phyloP scores from a whole-genome alignment of 768 basidiomycete genomes.

The Trametes punicea region DNA sequence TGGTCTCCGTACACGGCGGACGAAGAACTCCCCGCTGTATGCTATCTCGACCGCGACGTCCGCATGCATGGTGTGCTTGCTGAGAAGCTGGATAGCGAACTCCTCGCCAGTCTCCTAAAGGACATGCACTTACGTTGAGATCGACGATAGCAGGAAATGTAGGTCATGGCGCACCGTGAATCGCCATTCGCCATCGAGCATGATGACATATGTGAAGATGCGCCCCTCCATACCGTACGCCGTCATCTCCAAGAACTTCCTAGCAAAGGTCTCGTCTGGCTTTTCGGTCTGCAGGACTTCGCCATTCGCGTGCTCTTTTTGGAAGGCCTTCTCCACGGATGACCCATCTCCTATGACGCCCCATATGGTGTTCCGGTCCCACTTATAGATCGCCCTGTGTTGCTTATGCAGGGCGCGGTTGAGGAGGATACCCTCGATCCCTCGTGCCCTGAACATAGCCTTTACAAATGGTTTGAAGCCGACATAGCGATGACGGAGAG shows the following conservation, averaged over 20 bases:
- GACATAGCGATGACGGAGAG: slow-evolving; percentile 35
- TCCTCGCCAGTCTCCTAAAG: slow-evolving; percentile 41
- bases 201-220: slow-evolving; percentile 45
- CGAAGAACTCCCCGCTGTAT: slow-evolving; percentile 42
- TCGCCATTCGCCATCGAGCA: slow-evolving; percentile 40
- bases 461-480: slow-evolving; percentile 41
- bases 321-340: background rate
- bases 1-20: slow-evolving; percentile 25
- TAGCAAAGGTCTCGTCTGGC: slow-evolving; percentile 27
- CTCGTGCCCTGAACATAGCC: slow-evolving; percentile 38
- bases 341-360: slow-evolving; percentile 29
- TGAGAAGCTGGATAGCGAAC: slow-evolving; percentile 40
- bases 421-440: slow-evolving; percentile 37
- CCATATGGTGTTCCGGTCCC: slow-evolving; percentile 35
- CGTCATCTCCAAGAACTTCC: slow-evolving; percentile 40
- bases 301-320: background rate
- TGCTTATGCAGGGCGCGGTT: slow-evolving; percentile 39
- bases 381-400: slow-evolving; percentile 39
- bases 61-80: slow-evolving; percentile 47
- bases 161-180: slow-evolving; percentile 32
- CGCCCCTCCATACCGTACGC: slow-evolving; percentile 40
- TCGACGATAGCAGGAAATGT: too few species aligned
- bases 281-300: background rate
- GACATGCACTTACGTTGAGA: background rate
- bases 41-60: slow-evolving; percentile 42